Evolutionary conservation across 441 rosid genomes (phyloP).

Genomic region (Pelargonium australe): DNA sequence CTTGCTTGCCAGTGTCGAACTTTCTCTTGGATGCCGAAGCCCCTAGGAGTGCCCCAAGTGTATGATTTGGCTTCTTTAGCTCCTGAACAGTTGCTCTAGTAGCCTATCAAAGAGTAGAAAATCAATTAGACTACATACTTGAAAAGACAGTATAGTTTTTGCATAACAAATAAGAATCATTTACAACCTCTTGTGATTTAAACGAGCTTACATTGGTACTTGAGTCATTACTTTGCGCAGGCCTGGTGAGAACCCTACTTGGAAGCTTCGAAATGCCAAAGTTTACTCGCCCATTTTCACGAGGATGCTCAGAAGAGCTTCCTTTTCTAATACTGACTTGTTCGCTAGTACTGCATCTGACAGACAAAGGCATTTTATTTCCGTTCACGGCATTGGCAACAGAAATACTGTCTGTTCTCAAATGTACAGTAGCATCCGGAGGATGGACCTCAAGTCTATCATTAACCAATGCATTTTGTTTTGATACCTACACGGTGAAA

Average conservation of each 20-base stretch:
- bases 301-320: conserved; percentile 18
- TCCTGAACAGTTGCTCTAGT: conserved; percentile 44
- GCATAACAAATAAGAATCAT: conserved; percentile 13
- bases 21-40: conserved; percentile 39
- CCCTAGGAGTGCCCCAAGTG: conserved; percentile 55
- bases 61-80: conserved; percentile 51
- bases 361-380: background rate
- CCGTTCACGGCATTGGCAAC: conserved; percentile 13
- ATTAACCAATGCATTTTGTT: conserved; percentile 26
- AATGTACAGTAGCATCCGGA: conserved; percentile 17
- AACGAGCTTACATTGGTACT: conserved; percentile 20
- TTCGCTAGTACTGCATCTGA: conserved; percentile 3
- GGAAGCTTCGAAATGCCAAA: conserved; percentile 11
- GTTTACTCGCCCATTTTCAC: conserved; percentile 20
- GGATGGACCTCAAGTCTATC: conserved; percentile 25
- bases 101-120: conserved; percentile 34
- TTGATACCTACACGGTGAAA: conserved; percentile 27
- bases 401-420: conserved; percentile 16
- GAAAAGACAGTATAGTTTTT: background rate
- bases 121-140: conserved; percentile 17
- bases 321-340: conserved; percentile 11
- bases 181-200: conserved; percentile 33
- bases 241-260: conserved; percentile 17
- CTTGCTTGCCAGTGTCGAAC: conserved; percentile 38
- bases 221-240: conserved; percentile 24